These are phyloP conservation scores for Termitomyces sp. DNA, from an alignment of 1,284 basidiomycete species.

Conservation along the genomic window DNA sequence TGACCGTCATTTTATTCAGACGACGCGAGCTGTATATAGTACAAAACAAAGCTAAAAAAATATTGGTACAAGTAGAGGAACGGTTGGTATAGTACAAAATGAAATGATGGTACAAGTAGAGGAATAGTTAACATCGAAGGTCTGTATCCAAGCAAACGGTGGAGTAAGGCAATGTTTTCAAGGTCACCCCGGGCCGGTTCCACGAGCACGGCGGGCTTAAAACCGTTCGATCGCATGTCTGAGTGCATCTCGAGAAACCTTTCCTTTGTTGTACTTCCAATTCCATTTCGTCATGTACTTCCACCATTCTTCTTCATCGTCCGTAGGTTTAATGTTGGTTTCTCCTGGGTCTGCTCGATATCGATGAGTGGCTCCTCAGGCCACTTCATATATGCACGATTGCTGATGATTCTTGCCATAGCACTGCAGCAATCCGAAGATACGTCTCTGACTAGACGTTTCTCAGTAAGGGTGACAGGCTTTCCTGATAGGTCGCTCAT, in stretches of 20 bases:
- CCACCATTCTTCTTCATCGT: constrained; percentile 19
- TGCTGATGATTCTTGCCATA: constrained; percentile 15
- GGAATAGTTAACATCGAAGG: no score
- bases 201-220: not conserved
- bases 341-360: constrained; percentile 27
- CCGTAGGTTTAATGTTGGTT: constrained; percentile 7
- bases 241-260: constrained; percentile 19
- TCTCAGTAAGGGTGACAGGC: constrained; percentile 19
- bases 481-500: constrained; percentile 24
- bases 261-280: constrained; percentile 17
- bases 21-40: no score
- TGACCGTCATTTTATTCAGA: no score
- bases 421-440: constrained; percentile 12
- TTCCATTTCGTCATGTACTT: constrained; percentile 27
- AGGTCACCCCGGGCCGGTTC: not conserved
- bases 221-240: constrained; percentile 11
- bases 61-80: no score
- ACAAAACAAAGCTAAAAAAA: no score
- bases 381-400: constrained; percentile 22
- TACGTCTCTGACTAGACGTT: constrained; percentile 18
- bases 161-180: no score
- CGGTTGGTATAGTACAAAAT: no score
- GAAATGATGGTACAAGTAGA: no score
- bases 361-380: constrained; percentile 19
- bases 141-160: no score